phyloP scores from a whole-genome alignment of 2,329 filamentous ascomycete species.

The Aureobasidium sp. region DNA sequence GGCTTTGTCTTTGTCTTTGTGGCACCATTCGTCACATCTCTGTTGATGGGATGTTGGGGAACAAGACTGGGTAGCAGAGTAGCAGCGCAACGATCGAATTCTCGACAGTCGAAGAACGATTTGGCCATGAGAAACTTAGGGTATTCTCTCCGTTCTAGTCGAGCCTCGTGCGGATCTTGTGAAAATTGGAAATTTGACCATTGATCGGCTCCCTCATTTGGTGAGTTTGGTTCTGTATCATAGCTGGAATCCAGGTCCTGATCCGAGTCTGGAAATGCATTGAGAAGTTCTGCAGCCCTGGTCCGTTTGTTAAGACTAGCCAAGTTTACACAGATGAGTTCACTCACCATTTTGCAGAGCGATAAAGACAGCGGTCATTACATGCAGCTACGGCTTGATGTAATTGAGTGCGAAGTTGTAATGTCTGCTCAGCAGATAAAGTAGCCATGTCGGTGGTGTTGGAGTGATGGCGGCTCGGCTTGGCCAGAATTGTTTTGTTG shows the following conservation, averaged over 20 bases:
- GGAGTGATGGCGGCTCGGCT: background rate
- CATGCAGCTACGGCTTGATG: slow-evolving; percentile 84
- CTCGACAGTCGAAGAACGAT: slow-evolving; percentile 87
- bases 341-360: slow-evolving; percentile 85
- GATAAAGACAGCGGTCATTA: slow-evolving; percentile 89
- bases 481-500: background rate
- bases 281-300: slow-evolving; percentile 91
- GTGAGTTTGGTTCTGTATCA: slow-evolving; percentile 49
- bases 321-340: slow-evolving; percentile 14
- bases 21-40: slow-evolving; percentile 27
- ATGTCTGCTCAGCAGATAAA: slow-evolving; percentile 34
- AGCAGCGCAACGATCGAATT: slow-evolving; percentile 87
- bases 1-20: slow-evolving; percentile 54
- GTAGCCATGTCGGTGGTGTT: slow-evolving; percentile 11
- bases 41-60: slow-evolving; percentile 22
- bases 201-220: background rate
- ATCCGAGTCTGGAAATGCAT: slow-evolving; percentile 59
- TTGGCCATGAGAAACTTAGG: slow-evolving; percentile 85
- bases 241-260: slow-evolving; percentile 33
- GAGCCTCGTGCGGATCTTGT: slow-evolving; percentile 30
- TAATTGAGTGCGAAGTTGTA: slow-evolving; percentile 62
- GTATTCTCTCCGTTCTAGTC: slow-evolving; percentile 68
- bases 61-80: slow-evolving; percentile 79
- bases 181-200: slow-evolving; percentile 1
- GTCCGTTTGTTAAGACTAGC: background rate